Conservation (phyloP, 2,329 filamentous ascomycete species). For the Colletotrichum abscissum region DNA sequence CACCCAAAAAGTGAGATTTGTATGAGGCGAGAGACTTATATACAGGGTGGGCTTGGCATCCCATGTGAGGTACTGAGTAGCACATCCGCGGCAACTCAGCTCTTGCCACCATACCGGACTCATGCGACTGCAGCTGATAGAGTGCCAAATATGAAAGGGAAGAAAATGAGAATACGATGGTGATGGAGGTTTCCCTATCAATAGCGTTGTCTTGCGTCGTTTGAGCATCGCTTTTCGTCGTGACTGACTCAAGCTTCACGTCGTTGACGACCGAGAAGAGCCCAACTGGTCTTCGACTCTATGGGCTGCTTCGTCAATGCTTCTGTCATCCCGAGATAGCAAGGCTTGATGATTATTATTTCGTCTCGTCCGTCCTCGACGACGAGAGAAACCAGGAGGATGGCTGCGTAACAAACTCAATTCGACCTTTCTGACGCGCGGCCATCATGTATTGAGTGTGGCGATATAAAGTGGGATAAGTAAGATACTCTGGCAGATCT, state of each 20-base stretch:
- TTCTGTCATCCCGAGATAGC: constrained; percentile 27
- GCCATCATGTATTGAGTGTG: neutral
- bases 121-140: neutral
- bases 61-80: neutral
- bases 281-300: constrained; percentile 12
- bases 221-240: neutral
- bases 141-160: neutral
- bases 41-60: neutral
- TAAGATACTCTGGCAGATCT: neutral
- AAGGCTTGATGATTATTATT: neutral
- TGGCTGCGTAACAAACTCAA: constrained; percentile 31
- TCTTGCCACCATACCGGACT: neutral
- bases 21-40: neutral
- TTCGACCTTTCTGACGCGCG: constrained; percentile 20
- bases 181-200: neutral
- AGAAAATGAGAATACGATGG: neutral
- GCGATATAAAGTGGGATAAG: neutral
- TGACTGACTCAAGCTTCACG: neutral
- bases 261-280: neutral
- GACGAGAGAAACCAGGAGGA: constrained; percentile 6
- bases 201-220: neutral
- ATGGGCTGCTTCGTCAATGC: neutral
- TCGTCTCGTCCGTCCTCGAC: neutral
- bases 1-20: neutral
- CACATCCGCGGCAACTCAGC: neutral